Conservation (phyloP, 805 yeast genomes). For the Ogataea minuta region DNA sequence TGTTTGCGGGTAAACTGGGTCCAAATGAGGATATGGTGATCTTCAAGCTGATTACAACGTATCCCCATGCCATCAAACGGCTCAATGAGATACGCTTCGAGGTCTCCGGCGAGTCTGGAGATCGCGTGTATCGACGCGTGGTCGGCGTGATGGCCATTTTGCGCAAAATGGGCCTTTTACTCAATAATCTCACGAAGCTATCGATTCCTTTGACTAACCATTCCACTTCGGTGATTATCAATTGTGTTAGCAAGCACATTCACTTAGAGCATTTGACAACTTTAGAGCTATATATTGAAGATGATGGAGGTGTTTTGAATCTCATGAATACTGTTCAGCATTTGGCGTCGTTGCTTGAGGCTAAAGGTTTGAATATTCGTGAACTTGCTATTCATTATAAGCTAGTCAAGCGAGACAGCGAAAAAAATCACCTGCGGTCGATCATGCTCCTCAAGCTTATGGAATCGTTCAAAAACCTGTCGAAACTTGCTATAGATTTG, state of each 20-base stretch:
- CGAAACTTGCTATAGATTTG: constrained; percentile 25
- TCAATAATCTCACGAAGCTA: constrained; percentile 26
- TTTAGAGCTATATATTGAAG: constrained; percentile 31
- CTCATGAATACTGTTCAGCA: constrained; percentile 31
- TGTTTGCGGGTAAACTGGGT: constrained; percentile 30
- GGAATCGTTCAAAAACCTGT: constrained; percentile 27
- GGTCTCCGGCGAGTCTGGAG: constrained; percentile 23
- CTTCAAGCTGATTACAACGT: constrained; percentile 29
- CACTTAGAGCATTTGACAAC: constrained; percentile 31
- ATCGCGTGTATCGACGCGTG: constrained; percentile 31
- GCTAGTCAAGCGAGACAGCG: constrained; percentile 25
- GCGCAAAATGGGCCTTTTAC: constrained; percentile 29
- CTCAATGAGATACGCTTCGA: constrained; percentile 29
- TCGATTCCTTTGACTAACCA: constrained; percentile 34
- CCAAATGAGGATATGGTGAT: constrained; percentile 36
- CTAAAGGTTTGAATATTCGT: constrained; percentile 26
- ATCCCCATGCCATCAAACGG: constrained; percentile 26
- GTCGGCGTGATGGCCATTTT: constrained; percentile 36
- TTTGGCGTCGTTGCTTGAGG: constrained; percentile 23
- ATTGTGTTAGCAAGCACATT: constrained; percentile 30
- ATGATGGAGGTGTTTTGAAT: constrained; percentile 30
- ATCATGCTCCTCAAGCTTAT: constrained; percentile 32
- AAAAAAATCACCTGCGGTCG: constrained; percentile 34
- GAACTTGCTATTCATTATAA: constrained; percentile 28
- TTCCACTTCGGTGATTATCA: constrained; percentile 31